Percentiles rank a stretch among this genome's conserved stretches.
These are phyloP conservation scores for Penicillium sp. DNA, from an alignment of 2,329 filamentous ascomycete genomes.

Conservation along the genomic window DNA sequence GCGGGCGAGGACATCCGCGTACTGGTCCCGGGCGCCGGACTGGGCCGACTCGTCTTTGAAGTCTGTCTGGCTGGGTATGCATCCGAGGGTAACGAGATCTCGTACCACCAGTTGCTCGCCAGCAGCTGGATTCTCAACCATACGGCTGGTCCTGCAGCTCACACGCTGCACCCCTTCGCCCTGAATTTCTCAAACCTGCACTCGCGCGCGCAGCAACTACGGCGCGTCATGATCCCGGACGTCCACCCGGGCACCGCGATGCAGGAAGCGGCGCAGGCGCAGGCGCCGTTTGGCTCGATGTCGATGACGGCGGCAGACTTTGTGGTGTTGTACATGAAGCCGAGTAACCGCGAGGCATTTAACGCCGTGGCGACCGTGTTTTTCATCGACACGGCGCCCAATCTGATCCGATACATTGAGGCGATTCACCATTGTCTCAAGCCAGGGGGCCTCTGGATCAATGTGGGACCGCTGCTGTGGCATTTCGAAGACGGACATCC, in stretches of 20 bases:
- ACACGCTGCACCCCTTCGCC: constrained; percentile 81
- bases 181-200: constrained; percentile 85
- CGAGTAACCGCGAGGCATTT: constrained; percentile 63
- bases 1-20: constrained; percentile 59
- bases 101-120: constrained; percentile 92
- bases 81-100: constrained; percentile 91
- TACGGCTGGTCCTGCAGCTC: constrained; percentile 59
- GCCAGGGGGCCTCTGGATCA: constrained; percentile 79
- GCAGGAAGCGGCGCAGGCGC: constrained; percentile 32
- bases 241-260: constrained; percentile 68
- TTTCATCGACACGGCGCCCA: constrained; percentile 96
- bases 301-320: constrained; percentile 94
- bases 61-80: constrained; percentile 72
- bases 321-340: constrained; percentile 74
- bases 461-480: constrained; percentile 90
- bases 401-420: constrained; percentile 86
- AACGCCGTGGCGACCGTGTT: constrained; percentile 88
- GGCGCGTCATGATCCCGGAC: constrained; percentile 75
- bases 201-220: constrained; percentile 73
- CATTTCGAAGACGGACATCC: constrained; percentile 73
- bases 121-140: constrained; percentile 62
- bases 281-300: constrained; percentile 65
- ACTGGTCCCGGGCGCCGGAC: constrained; percentile 84
- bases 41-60: constrained; percentile 88
- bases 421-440: constrained; percentile 77